Conservation (phyloP, 495 filamentous ascomycete species). For the Podospora didyma region DNA sequence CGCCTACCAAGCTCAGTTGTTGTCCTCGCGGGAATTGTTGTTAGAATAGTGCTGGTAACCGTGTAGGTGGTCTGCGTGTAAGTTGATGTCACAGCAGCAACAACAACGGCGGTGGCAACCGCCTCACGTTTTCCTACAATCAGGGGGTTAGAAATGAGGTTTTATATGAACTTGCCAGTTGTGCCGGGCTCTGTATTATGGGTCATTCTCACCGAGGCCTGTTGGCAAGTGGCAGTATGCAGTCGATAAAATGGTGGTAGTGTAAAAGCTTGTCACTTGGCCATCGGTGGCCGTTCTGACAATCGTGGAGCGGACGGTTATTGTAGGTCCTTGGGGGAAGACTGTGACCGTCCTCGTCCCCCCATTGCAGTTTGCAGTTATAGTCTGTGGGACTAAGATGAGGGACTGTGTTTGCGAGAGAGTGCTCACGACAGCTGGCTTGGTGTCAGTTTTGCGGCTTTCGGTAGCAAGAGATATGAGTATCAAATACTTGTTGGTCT, state of each 20-base stretch:
- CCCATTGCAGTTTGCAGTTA: slow-evolving; percentile 33
- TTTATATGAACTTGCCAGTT: not conserved
- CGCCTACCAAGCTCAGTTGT: slow-evolving; percentile 36
- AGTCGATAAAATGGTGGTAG: slow-evolving; percentile 30
- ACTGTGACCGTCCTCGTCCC: slow-evolving; percentile 36
- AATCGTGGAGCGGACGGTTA: slow-evolving; percentile 27
- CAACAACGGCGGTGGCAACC: slow-evolving; percentile 12
- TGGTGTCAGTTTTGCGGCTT: not conserved
- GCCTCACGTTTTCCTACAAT: slow-evolving; percentile 19
- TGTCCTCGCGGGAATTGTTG: slow-evolving; percentile 30
- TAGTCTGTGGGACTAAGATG: slow-evolving; percentile 30
- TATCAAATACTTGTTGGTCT: slow-evolving; percentile 28
- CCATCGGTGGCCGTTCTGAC: slow-evolving; percentile 36
- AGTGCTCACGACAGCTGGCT: slow-evolving; percentile 32
- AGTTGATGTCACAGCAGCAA: slow-evolving; percentile 34
- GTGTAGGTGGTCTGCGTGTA: slow-evolving; percentile 41
- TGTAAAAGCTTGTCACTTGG: slow-evolving; percentile 30
- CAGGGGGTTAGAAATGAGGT: slow-evolving; percentile 4
- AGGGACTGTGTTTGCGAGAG: slow-evolving; percentile 33
- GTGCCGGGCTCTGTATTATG: not conserved
- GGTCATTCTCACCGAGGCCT: slow-evolving; percentile 1
- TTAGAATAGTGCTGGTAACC: slow-evolving; percentile 33
- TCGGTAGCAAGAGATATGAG: not conserved
- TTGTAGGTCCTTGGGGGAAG: slow-evolving; percentile 28
- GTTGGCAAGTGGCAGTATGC: slow-evolving; percentile 33